Base-by-base conservation (phyloP, 164 flowering plant genomes). In the Cinnamomum chago region DNA sequence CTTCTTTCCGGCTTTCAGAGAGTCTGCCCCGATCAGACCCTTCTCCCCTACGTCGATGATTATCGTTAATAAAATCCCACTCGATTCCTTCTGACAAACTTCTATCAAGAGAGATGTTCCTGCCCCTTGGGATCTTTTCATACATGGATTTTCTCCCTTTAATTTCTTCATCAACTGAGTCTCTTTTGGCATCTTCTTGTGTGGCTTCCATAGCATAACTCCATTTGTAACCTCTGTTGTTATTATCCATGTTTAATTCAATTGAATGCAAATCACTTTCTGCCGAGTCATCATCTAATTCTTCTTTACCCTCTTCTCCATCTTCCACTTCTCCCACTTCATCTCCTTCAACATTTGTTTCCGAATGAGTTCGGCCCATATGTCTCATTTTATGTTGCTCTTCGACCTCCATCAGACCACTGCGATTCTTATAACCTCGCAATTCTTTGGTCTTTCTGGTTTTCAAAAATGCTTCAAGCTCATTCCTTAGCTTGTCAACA, bases 241-340 rank as follows among this genome's bases (percentile, higher is more conserved):
- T 75, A 71, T 84, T 85, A 70, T 88, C 89, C 88, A 88, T 79
- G 79, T 91, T 88, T 70, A 92, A 75, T 67, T 92, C 97, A 22
- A 92, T 86, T 2, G 97, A 89, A 79, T 89, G 97, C 69, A 87
- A 89, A 79, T 95, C 97, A 76, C 97, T 89, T 64, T 90, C 91
- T 27, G 83, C 87, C 0, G 88, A 90, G 68, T 85, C 83, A 6
- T 79, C 79, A 24, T 79, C 79, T 50, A 73, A 81, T 33, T 64
- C 70, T 25, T 81, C 84, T 15, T 70, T 66, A 4, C 51, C 85
- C 0, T 77, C 80, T 25, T 79, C 78, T 67, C 72, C 83, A 14
- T 64, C 67, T 6, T 72, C 83, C 52, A 77, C 87, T 75, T 86
- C 89, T 74, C 85, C 93, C 2, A 40, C 47, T 18, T 70, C 70